Percentiles rank a stretch among this genome's conserved stretches.
Evolutionary conservation across 1,139 yeast species (phyloP).

Genomic region (Blastobotrys persicus): DNA sequence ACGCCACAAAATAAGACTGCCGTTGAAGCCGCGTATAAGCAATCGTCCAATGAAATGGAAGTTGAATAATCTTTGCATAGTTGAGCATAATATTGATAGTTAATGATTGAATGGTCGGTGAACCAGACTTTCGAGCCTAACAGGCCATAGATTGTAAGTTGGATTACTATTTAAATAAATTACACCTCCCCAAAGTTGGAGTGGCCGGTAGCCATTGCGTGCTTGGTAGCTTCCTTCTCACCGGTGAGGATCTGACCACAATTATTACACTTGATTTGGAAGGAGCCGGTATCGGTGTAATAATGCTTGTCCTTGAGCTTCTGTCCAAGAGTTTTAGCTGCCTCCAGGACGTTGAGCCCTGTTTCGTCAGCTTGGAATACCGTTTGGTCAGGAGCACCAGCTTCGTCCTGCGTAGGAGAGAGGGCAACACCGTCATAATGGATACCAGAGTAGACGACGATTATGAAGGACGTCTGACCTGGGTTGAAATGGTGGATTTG

Average conservation of each 20-base stretch:
- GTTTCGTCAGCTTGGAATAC: constrained; percentile 40
- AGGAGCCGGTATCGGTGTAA: constrained; percentile 65
- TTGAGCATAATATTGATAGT: background rate
- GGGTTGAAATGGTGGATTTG: constrained; percentile 57
- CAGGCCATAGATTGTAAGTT: background rate
- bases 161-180: background rate
- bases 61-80: too few species aligned
- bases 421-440: constrained; percentile 68
- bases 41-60: constrained; percentile 18
- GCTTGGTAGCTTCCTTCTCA: constrained; percentile 64
- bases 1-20: background rate
- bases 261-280: constrained; percentile 55
- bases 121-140: too few species aligned
- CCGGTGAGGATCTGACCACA: constrained; percentile 59
- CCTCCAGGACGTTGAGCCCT: constrained; percentile 38
- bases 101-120: background rate
- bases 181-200: constrained; percentile 59
- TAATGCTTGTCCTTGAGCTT: constrained; percentile 54
- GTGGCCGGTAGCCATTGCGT: constrained; percentile 66
- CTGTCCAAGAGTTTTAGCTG: constrained; percentile 45
- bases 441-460: constrained; percentile 66
- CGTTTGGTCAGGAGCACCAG: constrained; percentile 40
- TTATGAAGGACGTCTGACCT: constrained; percentile 46
- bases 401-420: constrained; percentile 34
- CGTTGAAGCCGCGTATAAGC: constrained; percentile 11